Evolutionary conservation across 2,329 filamentous ascomycete species (phyloP), one percentile per base, ranked within the genome.

Genomic region (Nannizzia gypsea): DNA sequence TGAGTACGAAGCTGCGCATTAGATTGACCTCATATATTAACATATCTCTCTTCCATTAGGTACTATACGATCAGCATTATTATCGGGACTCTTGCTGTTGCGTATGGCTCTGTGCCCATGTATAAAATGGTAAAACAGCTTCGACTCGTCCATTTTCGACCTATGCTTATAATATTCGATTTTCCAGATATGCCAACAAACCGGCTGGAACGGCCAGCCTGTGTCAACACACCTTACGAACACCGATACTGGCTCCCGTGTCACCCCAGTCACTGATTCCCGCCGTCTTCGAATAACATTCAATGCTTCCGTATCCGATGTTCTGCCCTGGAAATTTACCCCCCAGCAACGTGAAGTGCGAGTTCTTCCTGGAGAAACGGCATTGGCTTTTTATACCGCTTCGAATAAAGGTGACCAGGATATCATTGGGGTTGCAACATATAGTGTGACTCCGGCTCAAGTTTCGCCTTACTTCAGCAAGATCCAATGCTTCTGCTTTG

Each of bases 401-500:
- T 96, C 90, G 60, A 99, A 99, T 77, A 86, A 84, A 65, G 89
- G 88, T 62, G 83, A 89, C 64, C 83, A 88, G 64, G 95, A 99
- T 77, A 97, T 99, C 67, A 97, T 99, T 69, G 93, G 93, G 55
- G 91, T 99, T 48, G 93, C 93, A 9, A 99, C 93, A 6, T 99
- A 99, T 76, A 95, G 89, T 70, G 95, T 99, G 31, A 96, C 92
- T 2, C 93, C 93, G 0, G 93, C 84, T 2, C 93, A 99, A 76
- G 91, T 95, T 50, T 92, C 93, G 48, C 91, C 90, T 1, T 99
- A 99, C 73, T 99, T 99, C 71, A 95, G 89, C 82, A 99, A 99
- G 81, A 99, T 99, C 52, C 93, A 99, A 75, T 99, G 93, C 71
- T 99, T 99, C 75, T 99, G 93, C 74, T 99, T 99, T 69, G 93